phyloP scores from a whole-genome alignment of 2,329 filamentous ascomycete genomes.

The Eutypella sp. region DNA sequence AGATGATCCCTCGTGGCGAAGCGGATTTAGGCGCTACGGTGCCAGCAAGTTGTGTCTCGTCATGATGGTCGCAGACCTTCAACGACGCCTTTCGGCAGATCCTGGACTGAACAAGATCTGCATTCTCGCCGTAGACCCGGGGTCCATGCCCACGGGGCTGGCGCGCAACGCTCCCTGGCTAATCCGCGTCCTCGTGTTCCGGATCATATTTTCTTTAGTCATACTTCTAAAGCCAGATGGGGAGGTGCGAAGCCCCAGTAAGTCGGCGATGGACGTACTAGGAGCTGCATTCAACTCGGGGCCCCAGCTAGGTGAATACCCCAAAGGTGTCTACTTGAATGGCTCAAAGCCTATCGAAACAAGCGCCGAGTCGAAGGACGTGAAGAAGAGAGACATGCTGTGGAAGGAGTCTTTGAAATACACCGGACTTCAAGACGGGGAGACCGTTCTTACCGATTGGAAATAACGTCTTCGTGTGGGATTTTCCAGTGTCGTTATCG shows the following conservation, averaged over 20 bases:
- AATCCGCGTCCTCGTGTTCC: slow-evolving; percentile 4
- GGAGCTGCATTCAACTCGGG: slow-evolving; percentile 1
- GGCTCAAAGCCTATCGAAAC: not conserved
- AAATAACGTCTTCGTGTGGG: too few species aligned
- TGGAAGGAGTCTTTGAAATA: slow-evolving; percentile 8
- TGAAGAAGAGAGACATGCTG: not conserved
- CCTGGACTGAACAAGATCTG: slow-evolving; percentile 29
- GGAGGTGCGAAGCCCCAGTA: not conserved
- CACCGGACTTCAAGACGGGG: slow-evolving; percentile 2
- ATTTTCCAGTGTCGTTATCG: slow-evolving; percentile 1
- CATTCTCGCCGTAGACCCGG: slow-evolving; percentile 34
- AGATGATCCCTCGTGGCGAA: slow-evolving; percentile 20
- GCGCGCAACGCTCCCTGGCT: slow-evolving; percentile 4
- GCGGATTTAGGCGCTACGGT: slow-evolving; percentile 32
- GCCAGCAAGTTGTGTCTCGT: slow-evolving; percentile 34
- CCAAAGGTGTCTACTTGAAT: slow-evolving; percentile 2
- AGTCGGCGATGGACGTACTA: not conserved
- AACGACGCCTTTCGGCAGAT: slow-evolving; percentile 28
- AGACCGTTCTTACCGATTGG: slow-evolving; percentile 3
- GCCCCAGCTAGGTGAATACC: not conserved
- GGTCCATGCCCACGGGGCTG: slow-evolving; percentile 30
- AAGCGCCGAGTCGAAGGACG: slow-evolving; percentile 2
- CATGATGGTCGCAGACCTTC: slow-evolving; percentile 34
- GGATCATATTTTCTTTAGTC: slow-evolving; percentile 6
- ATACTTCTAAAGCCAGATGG: slow-evolving; percentile 3